Evolutionary conservation across 2,329 filamentous ascomycete species (phyloP), one percentile per base, ranked within the genome.

Genomic region (Pseudocercospora musae): DNA sequence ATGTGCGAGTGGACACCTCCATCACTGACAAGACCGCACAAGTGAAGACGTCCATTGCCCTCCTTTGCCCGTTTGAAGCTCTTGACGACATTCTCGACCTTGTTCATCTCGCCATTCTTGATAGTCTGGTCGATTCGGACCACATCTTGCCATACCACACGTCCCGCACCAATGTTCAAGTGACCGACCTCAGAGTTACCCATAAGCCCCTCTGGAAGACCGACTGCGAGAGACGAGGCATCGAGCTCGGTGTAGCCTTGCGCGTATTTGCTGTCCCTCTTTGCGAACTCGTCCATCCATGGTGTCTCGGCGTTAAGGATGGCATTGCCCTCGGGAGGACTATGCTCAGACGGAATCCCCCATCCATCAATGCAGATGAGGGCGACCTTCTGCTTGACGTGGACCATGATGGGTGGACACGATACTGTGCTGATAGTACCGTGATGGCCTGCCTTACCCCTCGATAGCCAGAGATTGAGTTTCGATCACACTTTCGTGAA

Each of bases 111-210:
- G 68, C 85, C 87, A 73, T 92, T 92, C 85, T 94, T 95, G 81
- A 96, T 89, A 46, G 90, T 89, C 80, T 89, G 89, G 78, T 97
- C 95, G 80, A 99, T 99, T 73, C 95, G 90, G 69, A 99, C 95
- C 7, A 77, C 80, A 70, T 83, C 94, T 79, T 99, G 95, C 95
- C 95, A 99, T 73, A 99, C 95, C 65, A 99, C 95, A 74, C 95
- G 87, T 62, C 95, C 95, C 63, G 95, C 95, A 73, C 95, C 95
- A 77, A 99, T 98, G 84, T 99, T 99, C 82, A 99, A 80, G 80
- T 99, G 95, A 66, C 95, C 95, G 77, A 99, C 95, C 80, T 99
- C 95, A 71, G 91, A 96, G 84, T 99, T 99, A 69, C 95, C 95
- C 95, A 99, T 99, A 69, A 99, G 84, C 63, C 95, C 95, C 77